A percentile compares a stretch with the other conserved stretches of the same genome.
Evolutionary conservation across 768 basidiomycete species (phyloP).

Genomic region (Lentinula detonsa): DNA sequence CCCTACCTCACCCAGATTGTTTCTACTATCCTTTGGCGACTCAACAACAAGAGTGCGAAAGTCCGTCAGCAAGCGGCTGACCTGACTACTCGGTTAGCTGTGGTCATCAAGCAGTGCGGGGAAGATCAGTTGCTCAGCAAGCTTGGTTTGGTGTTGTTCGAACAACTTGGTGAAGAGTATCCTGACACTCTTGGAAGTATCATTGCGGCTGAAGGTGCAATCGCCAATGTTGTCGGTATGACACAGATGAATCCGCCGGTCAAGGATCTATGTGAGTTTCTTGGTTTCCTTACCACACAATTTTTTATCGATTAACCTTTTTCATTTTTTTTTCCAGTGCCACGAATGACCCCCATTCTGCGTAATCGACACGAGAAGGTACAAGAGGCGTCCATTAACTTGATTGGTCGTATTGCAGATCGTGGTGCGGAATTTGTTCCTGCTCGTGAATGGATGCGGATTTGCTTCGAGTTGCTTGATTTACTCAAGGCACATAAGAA

Average conservation of each 20-base stretch:
- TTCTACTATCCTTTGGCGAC: constrained; percentile 96
- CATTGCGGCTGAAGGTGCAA: constrained; percentile 97
- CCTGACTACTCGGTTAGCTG: constrained; percentile 88
- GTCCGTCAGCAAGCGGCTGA: constrained; percentile 99
- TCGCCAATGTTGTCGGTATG: constrained; percentile 99
- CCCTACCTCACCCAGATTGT: constrained; percentile 99
- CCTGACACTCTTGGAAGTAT: constrained; percentile 99
- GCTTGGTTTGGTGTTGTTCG: constrained; percentile 93
- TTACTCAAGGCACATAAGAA: constrained; percentile 99
- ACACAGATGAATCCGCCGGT: constrained; percentile 99
- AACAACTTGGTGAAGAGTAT: constrained; percentile 98
- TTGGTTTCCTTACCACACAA: no score
- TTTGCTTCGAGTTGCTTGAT: constrained; percentile 97
- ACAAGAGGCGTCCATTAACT: constrained; percentile 98
- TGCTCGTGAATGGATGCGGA: constrained; percentile 99
- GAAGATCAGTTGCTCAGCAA: constrained; percentile 95
- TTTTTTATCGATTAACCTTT: no score
- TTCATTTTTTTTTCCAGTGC: constrained; percentile 48
- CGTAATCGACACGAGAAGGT: constrained; percentile 99
- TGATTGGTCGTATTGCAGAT: constrained; percentile 99
- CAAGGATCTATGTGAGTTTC: constrained; percentile 88
- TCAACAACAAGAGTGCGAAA: constrained; percentile 99
- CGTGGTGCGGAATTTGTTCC: constrained; percentile 98
- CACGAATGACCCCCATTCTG: constrained; percentile 99
- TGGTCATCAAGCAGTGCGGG: constrained; percentile 98